phyloP scores from a whole-genome alignment of 176 grass and related monocot species.

The bread wheat (Triticum aestivum) region DNA sequence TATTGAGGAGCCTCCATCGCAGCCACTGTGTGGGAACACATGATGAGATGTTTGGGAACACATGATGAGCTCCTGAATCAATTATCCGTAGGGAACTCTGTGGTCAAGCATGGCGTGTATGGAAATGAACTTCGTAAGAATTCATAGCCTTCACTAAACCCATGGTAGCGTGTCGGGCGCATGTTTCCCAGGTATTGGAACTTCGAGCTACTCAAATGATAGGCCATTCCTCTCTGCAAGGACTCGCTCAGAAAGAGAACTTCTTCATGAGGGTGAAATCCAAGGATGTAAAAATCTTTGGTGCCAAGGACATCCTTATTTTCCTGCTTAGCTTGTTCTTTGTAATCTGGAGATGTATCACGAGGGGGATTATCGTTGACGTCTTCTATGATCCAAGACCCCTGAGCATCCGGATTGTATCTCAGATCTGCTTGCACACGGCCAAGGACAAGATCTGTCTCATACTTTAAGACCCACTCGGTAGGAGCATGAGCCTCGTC shows the following conservation, averaged over 20 bases:
- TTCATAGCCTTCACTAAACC: neutral
- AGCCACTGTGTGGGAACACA: neutral
- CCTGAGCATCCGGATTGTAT: neutral
- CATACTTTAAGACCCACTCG: neutral
- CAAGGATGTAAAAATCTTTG: neutral
- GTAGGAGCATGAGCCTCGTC: neutral
- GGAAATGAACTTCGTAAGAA: neutral
- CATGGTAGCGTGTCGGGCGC: neutral
- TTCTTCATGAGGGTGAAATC: constrained; percentile 8
- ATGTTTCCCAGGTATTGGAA: neutral
- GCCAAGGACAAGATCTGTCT: neutral
- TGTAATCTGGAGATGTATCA: neutral
- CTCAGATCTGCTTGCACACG: neutral
- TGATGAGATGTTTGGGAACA: neutral
- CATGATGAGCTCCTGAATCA: neutral
- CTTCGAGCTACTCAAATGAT: neutral
- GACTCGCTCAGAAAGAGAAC: neutral
- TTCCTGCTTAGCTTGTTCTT: neutral
- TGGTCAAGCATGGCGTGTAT: neutral
- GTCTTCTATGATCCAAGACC: neutral
- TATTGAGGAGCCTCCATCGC: too few species aligned
- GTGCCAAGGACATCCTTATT: neutral
- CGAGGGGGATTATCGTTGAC: neutral
- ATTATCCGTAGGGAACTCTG: neutral
- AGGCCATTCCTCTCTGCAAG: neutral